phyloP scores from a whole-genome alignment of 129 eudicot species.

The Logfia minima region DNA sequence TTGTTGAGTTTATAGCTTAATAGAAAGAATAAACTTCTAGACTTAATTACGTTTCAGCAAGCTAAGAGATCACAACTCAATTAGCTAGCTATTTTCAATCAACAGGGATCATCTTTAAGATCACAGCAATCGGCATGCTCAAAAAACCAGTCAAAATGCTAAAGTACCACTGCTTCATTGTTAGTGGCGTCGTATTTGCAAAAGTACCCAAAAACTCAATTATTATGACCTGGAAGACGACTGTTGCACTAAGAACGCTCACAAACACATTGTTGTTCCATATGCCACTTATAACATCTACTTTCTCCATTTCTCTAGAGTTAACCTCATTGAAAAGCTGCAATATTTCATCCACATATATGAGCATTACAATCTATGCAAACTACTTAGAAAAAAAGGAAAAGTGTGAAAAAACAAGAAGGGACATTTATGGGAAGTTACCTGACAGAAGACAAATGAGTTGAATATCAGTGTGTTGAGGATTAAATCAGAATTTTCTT shows the following conservation, averaged over 20 bases:
- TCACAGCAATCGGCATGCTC: constrained; percentile 90
- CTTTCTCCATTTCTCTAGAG: constrained; percentile 89
- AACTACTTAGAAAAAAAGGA: neutral
- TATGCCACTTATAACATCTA: constrained; percentile 70
- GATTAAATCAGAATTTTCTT: constrained; percentile 49
- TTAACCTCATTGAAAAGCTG: constrained; percentile 91
- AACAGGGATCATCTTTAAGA: constrained; percentile 55
- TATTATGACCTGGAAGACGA: constrained; percentile 72
- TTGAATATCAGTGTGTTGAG: constrained; percentile 93
- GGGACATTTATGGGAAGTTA: constrained; percentile 15
- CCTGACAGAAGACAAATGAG: constrained; percentile 98
- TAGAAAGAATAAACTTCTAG: constrained; percentile 22
- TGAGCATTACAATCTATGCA: neutral
- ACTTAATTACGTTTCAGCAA: constrained; percentile 20
- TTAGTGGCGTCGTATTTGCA: constrained; percentile 81
- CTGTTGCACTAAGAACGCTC: constrained; percentile 59
- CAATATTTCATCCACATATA: constrained; percentile 16
- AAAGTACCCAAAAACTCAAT: constrained; percentile 81
- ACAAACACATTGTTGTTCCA: constrained; percentile 73
- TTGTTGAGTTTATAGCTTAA: constrained; percentile 22
- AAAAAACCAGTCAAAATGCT: constrained; percentile 72
- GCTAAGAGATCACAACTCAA: constrained; percentile 6
- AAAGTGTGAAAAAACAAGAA: neutral
- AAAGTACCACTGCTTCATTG: constrained; percentile 64
- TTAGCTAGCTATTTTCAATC: neutral